Conservation (phyloP, 306 rosid genomes). For the Fragaria nilgerrensis region DNA sequence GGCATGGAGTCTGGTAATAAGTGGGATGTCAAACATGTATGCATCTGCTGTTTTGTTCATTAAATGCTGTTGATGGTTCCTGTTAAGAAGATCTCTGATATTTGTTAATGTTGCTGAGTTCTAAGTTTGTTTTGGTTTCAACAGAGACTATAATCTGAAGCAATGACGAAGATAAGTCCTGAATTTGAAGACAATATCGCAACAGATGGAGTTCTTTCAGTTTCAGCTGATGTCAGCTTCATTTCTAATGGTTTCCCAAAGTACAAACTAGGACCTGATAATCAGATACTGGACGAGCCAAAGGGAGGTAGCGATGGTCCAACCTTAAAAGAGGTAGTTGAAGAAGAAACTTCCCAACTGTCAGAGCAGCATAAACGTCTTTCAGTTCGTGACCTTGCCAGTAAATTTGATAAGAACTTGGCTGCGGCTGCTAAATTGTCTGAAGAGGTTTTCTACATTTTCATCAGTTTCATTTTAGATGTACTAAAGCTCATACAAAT, state of each 20-base stretch:
- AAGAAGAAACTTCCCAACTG: conserved; percentile 67
- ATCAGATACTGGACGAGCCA: conserved; percentile 76
- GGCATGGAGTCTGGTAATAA: neutral
- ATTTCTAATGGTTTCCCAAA: conserved; percentile 65
- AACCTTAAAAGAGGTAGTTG: conserved; percentile 70
- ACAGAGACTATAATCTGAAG: conserved; percentile 35
- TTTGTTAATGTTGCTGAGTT: conserved; percentile 7
- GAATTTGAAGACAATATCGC: conserved; percentile 56
- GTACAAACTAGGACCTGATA: conserved; percentile 76
- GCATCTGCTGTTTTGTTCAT: conserved; percentile 11
- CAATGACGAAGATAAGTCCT: conserved; percentile 91
- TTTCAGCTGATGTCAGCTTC: conserved; percentile 94
- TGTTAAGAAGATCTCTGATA: neutral
- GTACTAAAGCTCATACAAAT: neutral
- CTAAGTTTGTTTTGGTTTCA: conserved; percentile 24
- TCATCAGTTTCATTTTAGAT: conserved; percentile 14
- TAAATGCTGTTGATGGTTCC: conserved; percentile 9
- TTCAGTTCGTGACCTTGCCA: conserved; percentile 96
- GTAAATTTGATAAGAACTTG: conserved; percentile 94
- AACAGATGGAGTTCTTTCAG: conserved; percentile 56
- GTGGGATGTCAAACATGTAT: neutral
- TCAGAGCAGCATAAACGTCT: conserved; percentile 89
- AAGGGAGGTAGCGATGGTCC: conserved; percentile 66
- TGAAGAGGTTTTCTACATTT: conserved; percentile 60
- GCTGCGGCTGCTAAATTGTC: conserved; percentile 90